Base-by-base conservation (phyloP, 2,329 filamentous ascomycete genomes). In the Pseudonectria foliicola region DNA sequence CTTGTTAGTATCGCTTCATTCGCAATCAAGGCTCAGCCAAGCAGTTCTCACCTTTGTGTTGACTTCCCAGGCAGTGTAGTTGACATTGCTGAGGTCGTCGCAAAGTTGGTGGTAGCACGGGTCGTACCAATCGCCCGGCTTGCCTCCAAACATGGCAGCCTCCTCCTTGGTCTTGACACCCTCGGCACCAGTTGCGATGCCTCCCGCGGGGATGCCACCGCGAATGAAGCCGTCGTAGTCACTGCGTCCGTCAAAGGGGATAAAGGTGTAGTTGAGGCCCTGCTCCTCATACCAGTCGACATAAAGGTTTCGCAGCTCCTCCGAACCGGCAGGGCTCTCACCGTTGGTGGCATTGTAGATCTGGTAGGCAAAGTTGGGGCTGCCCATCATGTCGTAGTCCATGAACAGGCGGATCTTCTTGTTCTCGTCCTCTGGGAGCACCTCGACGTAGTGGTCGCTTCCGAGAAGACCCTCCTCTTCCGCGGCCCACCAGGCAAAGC, bases 161-260 rank as follows among this genome's bases (percentile, higher is more conserved):
- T 89, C 80, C 24, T 77, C 69, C 32, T 70, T 61, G 0, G 82
- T 86, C 73, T 88, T 89, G 61, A 85, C 57, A 10, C 74, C 81
- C 59, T 89, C 84, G 2, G 85, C 85, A 26, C 85, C 85, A 3
- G 84, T 87, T 35, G 83, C 82, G 41, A 89, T 76, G 21, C 85
- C 85, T 15, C 85, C 83, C 1, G 76, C 76, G 0, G 85, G 81
- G 27, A 89, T 86, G 3, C 80, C 80, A 37, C 75, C 70, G 25
- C 75, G 70, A 50, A 88, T 81, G 64, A 90, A 89, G 2, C 77
- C 80, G 33, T 80, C 82, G 49, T 90, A 90, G 59, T 92, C 85
- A 43, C 80, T 85, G 39, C 85, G 78, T 6, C 85, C 85, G 48
- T 87, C 81, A 46, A 92, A 90, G 3, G 77, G 73, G 18, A 84